These are phyloP conservation scores for Paracorniculantispora psalliotae DNA, from an alignment of 2,329 filamentous ascomycete genomes.

Conservation along the genomic window DNA sequence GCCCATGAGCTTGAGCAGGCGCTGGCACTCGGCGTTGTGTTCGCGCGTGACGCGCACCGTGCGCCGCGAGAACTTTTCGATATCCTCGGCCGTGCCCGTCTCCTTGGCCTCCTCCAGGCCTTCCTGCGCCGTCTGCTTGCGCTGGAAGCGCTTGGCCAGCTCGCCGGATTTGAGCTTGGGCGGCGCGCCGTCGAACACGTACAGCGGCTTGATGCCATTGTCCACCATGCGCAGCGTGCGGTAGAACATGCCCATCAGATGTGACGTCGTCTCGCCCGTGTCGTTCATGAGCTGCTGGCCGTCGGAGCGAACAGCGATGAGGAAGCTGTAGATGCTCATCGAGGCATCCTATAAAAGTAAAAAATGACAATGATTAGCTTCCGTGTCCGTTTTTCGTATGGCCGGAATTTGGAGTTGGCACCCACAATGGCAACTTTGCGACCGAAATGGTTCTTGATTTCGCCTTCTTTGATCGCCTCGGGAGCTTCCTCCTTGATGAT, in stretches of 20 bases:
- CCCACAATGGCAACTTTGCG: slow-evolving; percentile 95
- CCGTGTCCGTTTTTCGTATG: too few relatives aligned
- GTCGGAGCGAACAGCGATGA: slow-evolving; percentile 94
- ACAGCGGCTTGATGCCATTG: slow-evolving; percentile 97
- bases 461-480: slow-evolving; percentile 90
- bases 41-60: slow-evolving; percentile 94
- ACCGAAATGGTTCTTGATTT: slow-evolving; percentile 98
- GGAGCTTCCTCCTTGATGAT: slow-evolving; percentile 90
- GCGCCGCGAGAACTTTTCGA: slow-evolving; percentile 92
- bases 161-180: slow-evolving; percentile 98
- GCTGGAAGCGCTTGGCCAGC: slow-evolving; percentile 90
- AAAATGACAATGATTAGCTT: background rate
- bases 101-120: slow-evolving; percentile 93
- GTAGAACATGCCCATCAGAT: slow-evolving; percentile 99
- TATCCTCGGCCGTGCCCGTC: slow-evolving; percentile 91
- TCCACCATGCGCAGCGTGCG: slow-evolving; percentile 96
- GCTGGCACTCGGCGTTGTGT: slow-evolving; percentile 93
- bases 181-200: slow-evolving; percentile 94
- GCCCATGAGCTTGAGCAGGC: slow-evolving; percentile 88
- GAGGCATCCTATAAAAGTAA: slow-evolving; percentile 48
- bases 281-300: slow-evolving; percentile 96
- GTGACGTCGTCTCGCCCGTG: slow-evolving; percentile 91
- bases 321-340: slow-evolving; percentile 98
- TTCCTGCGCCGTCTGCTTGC: slow-evolving; percentile 88
- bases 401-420: slow-evolving; percentile 17